Evolutionary conservation across 306 rosid species (phyloP).

Genomic region (Erythrophleum fordii): DNA sequence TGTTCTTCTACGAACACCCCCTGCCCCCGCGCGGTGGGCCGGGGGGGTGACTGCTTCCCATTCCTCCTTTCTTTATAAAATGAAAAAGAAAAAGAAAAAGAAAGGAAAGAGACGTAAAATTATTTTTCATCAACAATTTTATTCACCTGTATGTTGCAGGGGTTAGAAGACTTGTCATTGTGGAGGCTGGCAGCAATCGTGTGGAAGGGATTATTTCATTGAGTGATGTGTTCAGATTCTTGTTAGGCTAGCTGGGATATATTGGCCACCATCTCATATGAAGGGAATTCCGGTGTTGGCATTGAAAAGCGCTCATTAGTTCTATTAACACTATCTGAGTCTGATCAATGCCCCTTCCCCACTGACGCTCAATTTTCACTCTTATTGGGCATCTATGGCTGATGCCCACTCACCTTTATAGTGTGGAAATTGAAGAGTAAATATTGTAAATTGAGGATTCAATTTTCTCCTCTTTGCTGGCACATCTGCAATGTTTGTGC

Average conservation of each 20-base stretch:
- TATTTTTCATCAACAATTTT: not conserved
- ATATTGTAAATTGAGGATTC: conserved; percentile 53
- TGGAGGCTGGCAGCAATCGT: conserved; percentile 64
- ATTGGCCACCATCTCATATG: conserved; percentile 22
- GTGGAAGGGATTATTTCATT: conserved; percentile 74
- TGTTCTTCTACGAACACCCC: too few species aligned
- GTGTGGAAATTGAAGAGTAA: conserved; percentile 42
- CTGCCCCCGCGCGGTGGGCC: too few species aligned
- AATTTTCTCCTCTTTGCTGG: conserved; percentile 33
- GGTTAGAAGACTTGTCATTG: conserved; percentile 61
- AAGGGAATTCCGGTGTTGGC: conserved; percentile 29
- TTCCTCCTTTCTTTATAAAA: too few species aligned
- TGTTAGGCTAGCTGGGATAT: conserved; percentile 47
- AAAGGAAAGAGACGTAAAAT: not conserved
- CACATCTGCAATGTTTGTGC: conserved; percentile 34
- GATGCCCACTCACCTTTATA: conserved; percentile 20
- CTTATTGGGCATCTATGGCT: too few species aligned
- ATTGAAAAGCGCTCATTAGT: too few species aligned
- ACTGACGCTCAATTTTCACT: too few species aligned
- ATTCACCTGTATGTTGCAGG: conserved; percentile 37
- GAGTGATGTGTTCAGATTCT: conserved; percentile 64
- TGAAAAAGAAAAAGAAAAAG: not conserved
- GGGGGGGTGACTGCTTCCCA: too few species aligned
- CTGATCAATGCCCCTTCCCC: too few species aligned
- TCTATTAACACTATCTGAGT: too few species aligned